Conservation (phyloP, 2,329 filamentous ascomycete species). For the Phialocephala sp. region DNA sequence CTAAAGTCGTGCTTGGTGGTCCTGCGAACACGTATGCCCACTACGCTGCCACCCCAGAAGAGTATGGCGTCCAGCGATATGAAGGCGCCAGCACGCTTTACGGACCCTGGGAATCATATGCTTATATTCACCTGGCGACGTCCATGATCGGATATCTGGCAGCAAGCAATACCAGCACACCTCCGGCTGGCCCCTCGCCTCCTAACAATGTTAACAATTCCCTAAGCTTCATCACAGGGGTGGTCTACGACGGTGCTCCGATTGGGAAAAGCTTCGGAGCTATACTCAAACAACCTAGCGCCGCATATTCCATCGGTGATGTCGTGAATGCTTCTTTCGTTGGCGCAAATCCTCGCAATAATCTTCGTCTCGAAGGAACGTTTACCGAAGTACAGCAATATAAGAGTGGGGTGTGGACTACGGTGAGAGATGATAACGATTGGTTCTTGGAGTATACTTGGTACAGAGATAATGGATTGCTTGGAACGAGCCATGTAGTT, state of each 20-base stretch:
- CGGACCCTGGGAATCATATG: constrained; percentile 79
- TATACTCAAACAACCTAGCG: constrained; percentile 59
- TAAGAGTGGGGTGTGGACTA: constrained; percentile 61
- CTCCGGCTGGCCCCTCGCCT: constrained; percentile 64
- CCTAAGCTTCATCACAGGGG: constrained; percentile 79
- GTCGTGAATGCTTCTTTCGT: constrained; percentile 74
- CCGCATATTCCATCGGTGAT: constrained; percentile 64
- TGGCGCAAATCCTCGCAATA: constrained; percentile 88
- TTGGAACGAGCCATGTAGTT: constrained; percentile 78
- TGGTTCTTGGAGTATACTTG: constrained; percentile 86
- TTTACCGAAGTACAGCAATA: constrained; percentile 75
- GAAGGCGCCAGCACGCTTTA: constrained; percentile 91
- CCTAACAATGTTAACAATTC: constrained; percentile 78
- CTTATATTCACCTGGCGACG: constrained; percentile 84
- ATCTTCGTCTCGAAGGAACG: constrained; percentile 77
- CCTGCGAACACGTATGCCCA: constrained; percentile 89
- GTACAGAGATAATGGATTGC: constrained; percentile 69
- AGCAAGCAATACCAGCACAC: constrained; percentile 50
- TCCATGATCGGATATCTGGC: constrained; percentile 71
- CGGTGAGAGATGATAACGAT: constrained; percentile 74
- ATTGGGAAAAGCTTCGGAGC: constrained; percentile 73
- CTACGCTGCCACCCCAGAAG: constrained; percentile 76
- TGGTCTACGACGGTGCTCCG: constrained; percentile 73
- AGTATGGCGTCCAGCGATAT: constrained; percentile 85
- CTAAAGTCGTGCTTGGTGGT: constrained; percentile 81